Percentiles rank a stretch among this genome's conserved stretches.
Conservation (phyloP, 1,139 yeast species). For the Kodamaea derodonti region DNA sequence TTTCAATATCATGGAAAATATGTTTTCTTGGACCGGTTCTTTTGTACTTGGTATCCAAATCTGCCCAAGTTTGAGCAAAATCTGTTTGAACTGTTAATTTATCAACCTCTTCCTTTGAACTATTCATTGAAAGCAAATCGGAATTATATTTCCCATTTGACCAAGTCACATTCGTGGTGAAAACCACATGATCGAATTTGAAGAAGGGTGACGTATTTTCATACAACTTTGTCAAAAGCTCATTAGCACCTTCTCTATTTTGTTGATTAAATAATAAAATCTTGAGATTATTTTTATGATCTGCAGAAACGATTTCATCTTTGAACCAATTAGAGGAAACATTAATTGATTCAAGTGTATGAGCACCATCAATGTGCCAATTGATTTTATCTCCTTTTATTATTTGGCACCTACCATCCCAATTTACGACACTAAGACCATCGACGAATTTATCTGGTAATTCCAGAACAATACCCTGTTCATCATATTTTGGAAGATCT, state of each 20-base stretch:
- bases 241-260: slow-evolving; percentile 73
- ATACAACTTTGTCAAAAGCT: slow-evolving; percentile 54
- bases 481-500: slow-evolving; percentile 22
- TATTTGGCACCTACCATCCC: slow-evolving; percentile 96
- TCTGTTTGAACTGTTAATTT: slow-evolving; percentile 75
- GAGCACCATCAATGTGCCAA: slow-evolving; percentile 96
- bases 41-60: slow-evolving; percentile 39
- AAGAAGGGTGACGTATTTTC: slow-evolving; percentile 31
- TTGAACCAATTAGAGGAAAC: slow-evolving; percentile 82
- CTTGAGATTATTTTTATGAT: slow-evolving; percentile 17
- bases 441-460: slow-evolving; percentile 54
- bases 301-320: slow-evolving; percentile 13
- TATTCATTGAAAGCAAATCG: slow-evolving; percentile 82
- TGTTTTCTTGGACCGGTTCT: slow-evolving; percentile 32
- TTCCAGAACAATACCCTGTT: slow-evolving; percentile 16
- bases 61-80: slow-evolving; percentile 66
- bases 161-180: slow-evolving; percentile 93
- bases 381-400: slow-evolving; percentile 47
- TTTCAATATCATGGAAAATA: slow-evolving; percentile 73
- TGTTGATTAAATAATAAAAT: slow-evolving; percentile 89
- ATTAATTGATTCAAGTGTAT: slow-evolving; percentile 79
- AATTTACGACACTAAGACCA: slow-evolving; percentile 68
- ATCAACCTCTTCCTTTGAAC: slow-evolving; percentile 68
- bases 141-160: slow-evolving; percentile 73
- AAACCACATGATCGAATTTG: slow-evolving; percentile 69